Evolutionary conservation across 2,329 filamentous ascomycete genomes (phyloP), one percentile per base, ranked within the genome.

Genomic region (Diatrype stigma): DNA sequence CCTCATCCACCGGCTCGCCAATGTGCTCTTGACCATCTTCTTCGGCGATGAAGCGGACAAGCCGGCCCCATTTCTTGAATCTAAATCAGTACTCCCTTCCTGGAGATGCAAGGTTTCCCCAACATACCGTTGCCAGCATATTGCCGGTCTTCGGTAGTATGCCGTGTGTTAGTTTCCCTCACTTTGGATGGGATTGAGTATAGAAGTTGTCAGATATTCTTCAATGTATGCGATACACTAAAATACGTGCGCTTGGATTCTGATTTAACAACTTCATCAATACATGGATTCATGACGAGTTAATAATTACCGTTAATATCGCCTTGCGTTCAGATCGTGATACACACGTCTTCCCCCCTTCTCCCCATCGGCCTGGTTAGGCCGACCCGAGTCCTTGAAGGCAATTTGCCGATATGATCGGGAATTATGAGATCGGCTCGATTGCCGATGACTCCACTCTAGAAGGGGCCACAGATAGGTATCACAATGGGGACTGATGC

Each of bases 11-110:
- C 6, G 52, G 52, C 26, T 55, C 52, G 10, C 52, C 52, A 21
- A 51, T 46, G 22, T 50, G 45, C 12, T 46, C 44, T 12, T 47
- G 12, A 5, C 46, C 46, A 21, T 50, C 51, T 30, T 55, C 50
- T 26, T 16, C n/a, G 0, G 52, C 50, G 7, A 55, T 22, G 26
- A 55, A 55, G 16, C 52, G 52, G 11, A 55, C 47, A 16, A 55
- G 40, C 2, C 52, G 42, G 10, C 48, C 32, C 52, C 52, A 55
- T 35, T 34, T 48, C 49, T 53, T n/a, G 11, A 22, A 26, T 4
- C 4, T 5, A n/a, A 8, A 23, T 51, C 21, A 51, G 37, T 23
- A 3, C n/a, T 17, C 30, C 10, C 34, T 22, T 37, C 42, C 26
- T 21, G 17, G 22, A 16, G 42, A 7, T 34, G 7, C 14, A 7